Base-by-base conservation (phyloP, 2,329 filamentous ascomycete genomes). In the Diplodia sapinea region DNA sequence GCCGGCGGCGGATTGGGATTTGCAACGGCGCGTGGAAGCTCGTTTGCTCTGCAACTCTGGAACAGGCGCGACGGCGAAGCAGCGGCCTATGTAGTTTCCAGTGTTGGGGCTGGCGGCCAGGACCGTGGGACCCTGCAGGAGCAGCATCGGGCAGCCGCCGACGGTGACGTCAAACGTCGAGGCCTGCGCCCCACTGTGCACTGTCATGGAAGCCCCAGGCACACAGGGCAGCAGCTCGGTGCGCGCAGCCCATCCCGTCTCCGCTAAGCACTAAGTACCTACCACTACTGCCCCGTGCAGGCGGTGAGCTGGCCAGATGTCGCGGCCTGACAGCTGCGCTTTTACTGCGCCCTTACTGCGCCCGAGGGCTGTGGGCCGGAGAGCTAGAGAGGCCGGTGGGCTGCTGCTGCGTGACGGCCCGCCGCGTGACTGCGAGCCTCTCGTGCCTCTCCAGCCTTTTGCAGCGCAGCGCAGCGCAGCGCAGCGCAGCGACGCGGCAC, bases 321-420 rank as follows among this genome's bases (percentile, higher is more conserved):
- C 47, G 57, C 57, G 33, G 57, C 57, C 57, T 61, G 57, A 49
- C 57, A 33, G 40, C 57, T 12, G 40, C 40, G 12, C 20, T 31
- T 29, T n/a, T n/a, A n/a, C n/a, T n/a, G n/a, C n/a, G n/a, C n/a
- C n/a, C n/a, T 12, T 13, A 26, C 20, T 23, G 43, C 11, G 9
- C 38, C 15, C 56, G 56, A 23, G 31, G 31, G 17, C 55, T 29
- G 55, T 2, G 7, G 20, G 36, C 17, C 2, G 11, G 23, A 2
- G 23, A 26, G 23, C 23, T 26, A 26, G 23, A 26, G 23, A 26
- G 23, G 23, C 23, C 3, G 23, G 38, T 13, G 38, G 13, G 15
- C 52, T 55, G 52, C 33, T 36, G 4, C 15, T 20, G 43, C 43
- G 43, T 36, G 54, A 36, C 31, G n/a, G 8, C 54, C 15, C n/a